Conservation (phyloP, 1,284 basidiomycete genomes). For the Xanthoconium separans region DNA sequence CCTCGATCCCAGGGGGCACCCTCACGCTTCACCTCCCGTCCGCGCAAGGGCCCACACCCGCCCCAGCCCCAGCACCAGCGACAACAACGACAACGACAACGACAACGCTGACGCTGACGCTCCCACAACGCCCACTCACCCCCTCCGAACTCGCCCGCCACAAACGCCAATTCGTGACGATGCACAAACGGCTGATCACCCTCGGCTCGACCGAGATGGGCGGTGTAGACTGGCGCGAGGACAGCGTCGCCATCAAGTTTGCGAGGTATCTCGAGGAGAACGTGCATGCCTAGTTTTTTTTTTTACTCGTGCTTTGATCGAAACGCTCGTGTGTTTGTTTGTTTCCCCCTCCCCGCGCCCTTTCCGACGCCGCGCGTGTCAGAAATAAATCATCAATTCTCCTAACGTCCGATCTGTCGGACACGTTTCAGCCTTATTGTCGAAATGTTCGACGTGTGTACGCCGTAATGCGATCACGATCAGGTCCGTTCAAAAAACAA, state of each 20-base stretch:
- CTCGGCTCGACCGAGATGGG: slow-evolving; percentile 82
- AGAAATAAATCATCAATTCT: no score
- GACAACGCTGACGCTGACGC: slow-evolving; percentile 25
- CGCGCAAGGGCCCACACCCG: slow-evolving; percentile 8
- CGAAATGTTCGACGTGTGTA: no score
- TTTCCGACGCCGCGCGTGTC: no score
- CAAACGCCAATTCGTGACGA: slow-evolving; percentile 85
- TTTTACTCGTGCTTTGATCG: no score
- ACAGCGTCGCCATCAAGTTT: slow-evolving; percentile 74
- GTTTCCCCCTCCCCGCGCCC: no score
- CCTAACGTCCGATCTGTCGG: no score
- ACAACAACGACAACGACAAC: not conserved
- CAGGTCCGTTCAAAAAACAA: no score
- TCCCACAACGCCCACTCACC: slow-evolving; percentile 71
- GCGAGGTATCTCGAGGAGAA: slow-evolving; percentile 78
- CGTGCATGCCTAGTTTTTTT: slow-evolving; percentile 7
- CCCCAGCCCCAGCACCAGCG: slow-evolving; percentile 22
- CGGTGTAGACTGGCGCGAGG: slow-evolving; percentile 72
- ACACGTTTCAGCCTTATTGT: no score
- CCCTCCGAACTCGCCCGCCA: slow-evolving; percentile 83
- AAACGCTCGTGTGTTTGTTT: no score
- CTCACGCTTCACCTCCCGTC: slow-evolving; percentile 46
- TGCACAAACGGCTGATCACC: slow-evolving; percentile 86
- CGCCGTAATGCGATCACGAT: no score
- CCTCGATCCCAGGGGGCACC: slow-evolving; percentile 49